A percentile compares a stretch with the other conserved stretches of the same genome.
Conservation (phyloP, 2,329 filamentous ascomycete genomes). For the Microcyclospora tardicrescens region DNA sequence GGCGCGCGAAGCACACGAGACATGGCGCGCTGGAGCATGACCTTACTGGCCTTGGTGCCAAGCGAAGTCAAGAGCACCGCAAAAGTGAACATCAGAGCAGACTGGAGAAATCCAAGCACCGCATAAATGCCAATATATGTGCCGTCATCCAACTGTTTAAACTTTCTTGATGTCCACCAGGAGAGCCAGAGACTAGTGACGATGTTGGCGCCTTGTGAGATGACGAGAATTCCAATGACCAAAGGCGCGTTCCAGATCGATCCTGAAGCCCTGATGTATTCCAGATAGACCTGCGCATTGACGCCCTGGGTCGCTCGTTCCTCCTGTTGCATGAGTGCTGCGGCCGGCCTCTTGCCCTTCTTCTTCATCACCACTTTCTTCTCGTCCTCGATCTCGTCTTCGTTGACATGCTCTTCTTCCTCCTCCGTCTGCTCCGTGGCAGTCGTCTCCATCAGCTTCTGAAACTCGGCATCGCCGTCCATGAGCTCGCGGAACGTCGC, state of each 20-base stretch:
- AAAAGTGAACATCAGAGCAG: slow-evolving; percentile 66
- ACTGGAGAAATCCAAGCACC: slow-evolving; percentile 57
- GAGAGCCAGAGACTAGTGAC: slow-evolving; percentile 83
- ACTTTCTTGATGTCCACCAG: slow-evolving; percentile 80
- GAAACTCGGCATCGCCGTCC: slow-evolving; percentile 63
- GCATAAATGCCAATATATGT: slow-evolving; percentile 53
- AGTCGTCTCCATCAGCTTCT: slow-evolving; percentile 68
- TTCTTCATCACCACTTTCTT: slow-evolving; percentile 49
- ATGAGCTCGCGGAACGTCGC: slow-evolving; percentile 87
- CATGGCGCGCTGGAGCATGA: slow-evolving; percentile 70
- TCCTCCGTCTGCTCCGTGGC: slow-evolving; percentile 48
- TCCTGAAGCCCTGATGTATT: slow-evolving; percentile 66
- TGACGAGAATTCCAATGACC: slow-evolving; percentile 50
- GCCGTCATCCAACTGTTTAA: slow-evolving; percentile 24
- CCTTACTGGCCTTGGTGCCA: slow-evolving; percentile 69
- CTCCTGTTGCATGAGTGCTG: slow-evolving; percentile 57
- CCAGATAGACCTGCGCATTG: slow-evolving; percentile 63
- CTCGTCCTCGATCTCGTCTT: slow-evolving; percentile 36
- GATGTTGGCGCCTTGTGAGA: slow-evolving; percentile 76
- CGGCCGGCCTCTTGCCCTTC: slow-evolving; percentile 37
- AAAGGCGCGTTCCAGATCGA: slow-evolving; percentile 53
- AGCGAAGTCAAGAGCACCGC: slow-evolving; percentile 64
- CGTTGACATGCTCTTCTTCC: slow-evolving; percentile 33
- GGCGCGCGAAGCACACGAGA: slow-evolving; percentile 56
- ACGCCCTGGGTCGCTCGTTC: slow-evolving; percentile 64